Conservation (phyloP, 2,329 filamentous ascomycete species). For the Corynespora cassiicola region DNA sequence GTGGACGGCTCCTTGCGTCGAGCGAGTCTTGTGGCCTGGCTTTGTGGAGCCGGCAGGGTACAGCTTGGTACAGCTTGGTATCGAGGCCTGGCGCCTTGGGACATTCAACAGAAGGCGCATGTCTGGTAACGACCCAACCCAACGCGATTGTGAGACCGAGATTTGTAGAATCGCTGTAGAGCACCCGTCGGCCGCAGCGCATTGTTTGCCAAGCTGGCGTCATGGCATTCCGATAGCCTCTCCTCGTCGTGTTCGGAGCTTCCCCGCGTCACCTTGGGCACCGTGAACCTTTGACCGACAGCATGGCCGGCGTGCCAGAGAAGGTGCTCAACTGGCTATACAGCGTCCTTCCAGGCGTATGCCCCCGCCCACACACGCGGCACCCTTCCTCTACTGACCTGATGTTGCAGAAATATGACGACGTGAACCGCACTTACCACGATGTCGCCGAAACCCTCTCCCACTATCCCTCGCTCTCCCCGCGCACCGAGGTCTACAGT, state of each 20-base stretch:
- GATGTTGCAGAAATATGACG: conserved; percentile 78
- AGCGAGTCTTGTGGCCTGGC: too few relatives aligned
- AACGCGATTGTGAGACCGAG: too few relatives aligned
- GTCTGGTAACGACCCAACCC: too few relatives aligned
- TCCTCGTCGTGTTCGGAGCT: conserved; percentile 22
- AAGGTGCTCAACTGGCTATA: conserved; percentile 95
- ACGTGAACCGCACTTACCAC: conserved; percentile 91
- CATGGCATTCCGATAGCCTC: too few relatives aligned
- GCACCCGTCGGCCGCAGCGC: too few relatives aligned
- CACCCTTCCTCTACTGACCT: background rate
- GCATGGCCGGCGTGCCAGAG: conserved; percentile 76
- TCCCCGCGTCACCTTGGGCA: conserved; percentile 31
- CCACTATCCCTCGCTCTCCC: conserved; percentile 78
- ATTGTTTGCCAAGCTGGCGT: too few relatives aligned
- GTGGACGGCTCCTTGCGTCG: too few relatives aligned
- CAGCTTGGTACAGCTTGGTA: too few relatives aligned
- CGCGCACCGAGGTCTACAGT: conserved; percentile 96
- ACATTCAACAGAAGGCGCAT: too few relatives aligned
- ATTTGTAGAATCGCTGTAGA: too few relatives aligned
- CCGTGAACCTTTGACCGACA: conserved; percentile 28
- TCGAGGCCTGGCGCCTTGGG: too few relatives aligned
- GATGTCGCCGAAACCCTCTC: conserved; percentile 85
- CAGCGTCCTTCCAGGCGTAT: conserved; percentile 73
- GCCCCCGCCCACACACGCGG: background rate
- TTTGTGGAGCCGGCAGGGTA: too few relatives aligned